Base-by-base conservation (phyloP, 2,329 filamentous ascomycete species). In the Alternaria sp. region DNA sequence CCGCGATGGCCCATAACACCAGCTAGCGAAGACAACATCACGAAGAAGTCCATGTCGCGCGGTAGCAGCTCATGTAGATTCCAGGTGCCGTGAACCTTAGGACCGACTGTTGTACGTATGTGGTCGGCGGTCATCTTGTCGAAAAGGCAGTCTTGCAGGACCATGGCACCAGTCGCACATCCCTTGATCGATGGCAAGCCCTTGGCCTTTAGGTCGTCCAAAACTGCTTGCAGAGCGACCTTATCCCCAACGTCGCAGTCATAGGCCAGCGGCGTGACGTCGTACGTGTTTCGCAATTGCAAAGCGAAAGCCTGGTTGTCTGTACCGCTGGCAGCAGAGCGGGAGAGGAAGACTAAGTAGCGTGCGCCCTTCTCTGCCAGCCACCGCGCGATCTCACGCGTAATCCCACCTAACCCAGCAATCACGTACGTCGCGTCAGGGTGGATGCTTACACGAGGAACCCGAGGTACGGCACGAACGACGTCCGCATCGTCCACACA, bases 81-180 rank as follows among this genome's bases (percentile, higher is more conserved):
- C 64, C 73, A 69, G 3, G 78, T 73, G 1, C 78, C 78, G 8
- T 62, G 57, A 7, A 81, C 64, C 54, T 81, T 81, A 7, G 68
- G 64, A 7, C 47, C 36, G 11, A 66, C 48, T 2, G 53, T 53
- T 7, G 48, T 57, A 22, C n/a, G 57, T 57, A 20, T 38, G 39
- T 38, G 26, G 18, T 54, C 51, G 38, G 54, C 59, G 0, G 46
- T 53, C 62, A 65, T 64, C 9, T 70, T 57, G 16, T 62, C 61
- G n/a, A 68, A 54, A 14, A 62, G 44, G 3, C 51, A 39, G 38
- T 69, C 58, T 28, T 57, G 53, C 18, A 75, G 59, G 3, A 73
- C 63, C 73, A 75, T 75, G 30, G 72, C 73, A 12, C 64, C 70
- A 18, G 71, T 67, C 24, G 71, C 64, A 36, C 71, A 66, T 34